Percentiles rank a stretch among this genome's conserved stretches.
phyloP scores from a whole-genome alignment of 345 rosid genomes.

The Camelina laxa region DNA sequence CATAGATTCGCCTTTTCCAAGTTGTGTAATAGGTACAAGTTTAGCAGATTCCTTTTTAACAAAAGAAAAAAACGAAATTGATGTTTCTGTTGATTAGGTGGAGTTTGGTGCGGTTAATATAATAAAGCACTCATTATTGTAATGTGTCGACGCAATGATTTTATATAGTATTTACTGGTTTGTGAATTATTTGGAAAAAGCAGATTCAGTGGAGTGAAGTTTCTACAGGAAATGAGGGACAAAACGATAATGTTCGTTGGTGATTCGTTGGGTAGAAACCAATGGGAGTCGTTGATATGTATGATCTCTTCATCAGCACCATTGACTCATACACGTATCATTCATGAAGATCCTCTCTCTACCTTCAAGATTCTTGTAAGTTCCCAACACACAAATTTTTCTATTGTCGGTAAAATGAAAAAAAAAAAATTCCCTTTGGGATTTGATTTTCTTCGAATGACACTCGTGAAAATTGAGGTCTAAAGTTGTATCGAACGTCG shows the following conservation, averaged over 20 bases:
- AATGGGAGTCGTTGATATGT: constrained; percentile 92
- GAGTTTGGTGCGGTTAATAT: constrained; percentile 25
- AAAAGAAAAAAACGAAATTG: background rate
- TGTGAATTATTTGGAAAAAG: background rate
- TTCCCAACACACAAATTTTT: constrained; percentile 6
- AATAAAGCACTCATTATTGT: background rate
- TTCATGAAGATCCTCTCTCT: constrained; percentile 73
- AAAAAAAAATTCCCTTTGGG: no score
- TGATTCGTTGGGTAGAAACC: constrained; percentile 87
- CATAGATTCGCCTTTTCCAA: background rate
- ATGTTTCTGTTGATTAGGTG: background rate
- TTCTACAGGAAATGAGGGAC: constrained; percentile 69
- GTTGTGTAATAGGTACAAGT: constrained; percentile 28
- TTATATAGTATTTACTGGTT: background rate
- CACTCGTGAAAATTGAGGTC: constrained; percentile 21
- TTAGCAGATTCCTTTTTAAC: constrained; percentile 15
- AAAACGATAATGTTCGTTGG: constrained; percentile 90
- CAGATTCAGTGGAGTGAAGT: constrained; percentile 79
- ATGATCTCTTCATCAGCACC: constrained; percentile 70
- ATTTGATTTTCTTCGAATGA: background rate
- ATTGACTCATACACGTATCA: constrained; percentile 55
- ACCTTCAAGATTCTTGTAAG: constrained; percentile 76
- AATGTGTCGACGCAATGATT: constrained; percentile 26
- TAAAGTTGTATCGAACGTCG: constrained; percentile 18
- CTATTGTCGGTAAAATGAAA: constrained; percentile 16